Percentiles rank a stretch among this genome's conserved stretches.
phyloP scores from a whole-genome alignment of 164 flowering plant species.

The Brasenia schreberi region DNA sequence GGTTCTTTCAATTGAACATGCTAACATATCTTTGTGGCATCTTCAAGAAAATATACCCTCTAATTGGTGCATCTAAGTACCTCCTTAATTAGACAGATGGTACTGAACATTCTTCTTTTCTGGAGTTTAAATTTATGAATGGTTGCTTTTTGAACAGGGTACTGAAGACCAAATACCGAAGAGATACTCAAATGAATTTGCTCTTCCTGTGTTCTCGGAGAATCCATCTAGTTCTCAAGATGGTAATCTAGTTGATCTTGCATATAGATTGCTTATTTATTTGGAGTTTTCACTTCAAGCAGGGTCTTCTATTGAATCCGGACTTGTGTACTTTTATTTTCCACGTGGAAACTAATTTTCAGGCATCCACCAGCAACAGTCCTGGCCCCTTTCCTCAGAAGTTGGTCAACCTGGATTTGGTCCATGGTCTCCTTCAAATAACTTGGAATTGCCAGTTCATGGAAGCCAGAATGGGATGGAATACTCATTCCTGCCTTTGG shows the following conservation, averaged over 20 bases:
- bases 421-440: constrained; percentile 4
- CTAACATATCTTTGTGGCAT: not conserved
- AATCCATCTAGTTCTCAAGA: constrained; percentile 4
- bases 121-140: not conserved
- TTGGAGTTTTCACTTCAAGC: not conserved
- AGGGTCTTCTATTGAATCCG: not conserved
- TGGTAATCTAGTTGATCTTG: constrained; percentile 17
- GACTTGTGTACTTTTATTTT: not conserved
- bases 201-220: not conserved
- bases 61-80: not conserved
- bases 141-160: not conserved
- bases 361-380: constrained; percentile 7
- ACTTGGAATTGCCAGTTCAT: constrained; percentile 6
- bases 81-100: not conserved
- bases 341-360: not conserved
- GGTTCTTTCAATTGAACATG: too few species aligned
- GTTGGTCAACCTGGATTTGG: constrained; percentile 4
- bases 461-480: constrained; percentile 5
- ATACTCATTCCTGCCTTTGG: constrained; percentile 3
- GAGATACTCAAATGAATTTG: not conserved
- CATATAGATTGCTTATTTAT: not conserved
- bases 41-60: not conserved
- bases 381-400: constrained; percentile 3
- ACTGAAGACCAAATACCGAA: not conserved
- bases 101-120: not conserved